Conservation (phyloP, 345 rosid species). For the Bretschneidera sinensis region DNA sequence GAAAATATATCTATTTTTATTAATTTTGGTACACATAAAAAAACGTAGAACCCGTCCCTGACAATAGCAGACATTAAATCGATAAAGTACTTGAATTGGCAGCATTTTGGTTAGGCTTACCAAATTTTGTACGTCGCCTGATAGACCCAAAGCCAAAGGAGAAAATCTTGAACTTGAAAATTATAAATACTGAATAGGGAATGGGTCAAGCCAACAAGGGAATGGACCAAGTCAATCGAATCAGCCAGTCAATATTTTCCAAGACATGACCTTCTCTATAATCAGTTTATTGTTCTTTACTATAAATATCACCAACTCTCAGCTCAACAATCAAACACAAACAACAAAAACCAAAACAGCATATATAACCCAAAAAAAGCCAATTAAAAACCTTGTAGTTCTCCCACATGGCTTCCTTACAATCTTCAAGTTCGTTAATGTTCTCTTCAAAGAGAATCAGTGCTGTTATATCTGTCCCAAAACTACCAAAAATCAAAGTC, state of each 20-base stretch:
- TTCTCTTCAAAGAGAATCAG: slow-evolving; percentile 26
- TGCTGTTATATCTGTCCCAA: slow-evolving; percentile 43
- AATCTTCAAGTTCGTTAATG: slow-evolving; percentile 29
- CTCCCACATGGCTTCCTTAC: slow-evolving; percentile 52
- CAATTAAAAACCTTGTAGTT: no score
- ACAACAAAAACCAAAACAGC: neutral
- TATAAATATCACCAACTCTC: neutral
- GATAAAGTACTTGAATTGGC: no score
- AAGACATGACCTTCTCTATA: no score
- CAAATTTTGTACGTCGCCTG: neutral
- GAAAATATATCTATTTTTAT: no score
- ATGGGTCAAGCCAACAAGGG: neutral
- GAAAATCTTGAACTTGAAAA: neutral
- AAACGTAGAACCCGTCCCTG: no score
- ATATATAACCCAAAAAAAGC: no score
- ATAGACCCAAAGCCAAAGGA: neutral
- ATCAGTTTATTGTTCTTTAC: neutral
- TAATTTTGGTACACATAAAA: no score
- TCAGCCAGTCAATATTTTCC: neutral
- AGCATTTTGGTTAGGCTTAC: no score
- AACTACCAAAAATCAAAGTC: slow-evolving; percentile 31
- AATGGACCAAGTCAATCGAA: neutral
- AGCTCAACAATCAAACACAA: neutral
- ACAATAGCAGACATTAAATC: no score
- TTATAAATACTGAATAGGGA: neutral